phyloP scores from a whole-genome alignment of 139 green algal species.

The Coelastrella sp. region DNA sequence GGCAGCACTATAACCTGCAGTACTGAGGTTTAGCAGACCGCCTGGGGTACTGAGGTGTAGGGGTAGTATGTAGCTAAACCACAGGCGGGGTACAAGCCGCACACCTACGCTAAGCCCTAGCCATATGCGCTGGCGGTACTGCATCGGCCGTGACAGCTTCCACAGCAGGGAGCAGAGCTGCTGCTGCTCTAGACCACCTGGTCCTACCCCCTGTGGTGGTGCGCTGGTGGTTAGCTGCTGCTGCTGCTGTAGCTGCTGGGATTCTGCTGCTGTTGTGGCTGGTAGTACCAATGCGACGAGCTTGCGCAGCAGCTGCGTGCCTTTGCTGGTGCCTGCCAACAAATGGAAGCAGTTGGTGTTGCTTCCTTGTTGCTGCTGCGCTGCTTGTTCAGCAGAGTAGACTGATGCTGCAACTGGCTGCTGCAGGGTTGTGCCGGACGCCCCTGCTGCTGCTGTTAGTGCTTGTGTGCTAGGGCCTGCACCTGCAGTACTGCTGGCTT shows the following conservation, averaged over 20 bases:
- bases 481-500: background rate
- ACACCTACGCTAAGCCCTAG: conserved; percentile 14
- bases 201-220: background rate
- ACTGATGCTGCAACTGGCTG: background rate
- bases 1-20: background rate
- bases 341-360: conserved; percentile 33
- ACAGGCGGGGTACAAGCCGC: conserved; percentile 23
- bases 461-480: background rate
- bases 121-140: conserved; percentile 35
- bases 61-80: conserved; percentile 27
- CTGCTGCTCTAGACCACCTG: background rate
- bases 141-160: background rate
- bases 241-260: conserved; percentile 12
- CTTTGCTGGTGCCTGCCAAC: conserved; percentile 26
- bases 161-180: conserved; percentile 36
- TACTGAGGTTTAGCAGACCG: background rate
- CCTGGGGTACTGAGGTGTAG: background rate
- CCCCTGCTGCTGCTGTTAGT: background rate
- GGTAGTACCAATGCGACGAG: conserved; percentile 4
- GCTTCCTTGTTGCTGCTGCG: background rate
- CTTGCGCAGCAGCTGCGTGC: background rate
- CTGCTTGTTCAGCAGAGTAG: conserved; percentile 7
- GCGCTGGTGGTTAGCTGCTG: background rate
- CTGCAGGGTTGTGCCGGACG: background rate
- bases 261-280: background rate